Conservation (phyloP, 2,329 filamentous ascomycete species). For the Oidium heveae region DNA sequence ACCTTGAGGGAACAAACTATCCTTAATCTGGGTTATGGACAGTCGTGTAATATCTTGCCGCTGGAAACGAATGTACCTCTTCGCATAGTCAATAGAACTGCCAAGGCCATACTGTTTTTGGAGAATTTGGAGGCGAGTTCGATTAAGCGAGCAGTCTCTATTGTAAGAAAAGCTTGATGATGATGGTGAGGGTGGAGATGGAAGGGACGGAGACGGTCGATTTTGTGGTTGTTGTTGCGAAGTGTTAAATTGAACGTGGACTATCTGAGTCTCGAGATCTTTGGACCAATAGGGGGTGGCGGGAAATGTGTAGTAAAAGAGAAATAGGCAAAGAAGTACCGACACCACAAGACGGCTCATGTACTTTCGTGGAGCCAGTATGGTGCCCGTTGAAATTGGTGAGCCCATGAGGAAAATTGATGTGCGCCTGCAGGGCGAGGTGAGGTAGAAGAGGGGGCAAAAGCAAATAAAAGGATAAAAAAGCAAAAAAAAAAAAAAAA, state of each 20-base stretch:
- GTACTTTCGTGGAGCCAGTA: conserved; percentile 6
- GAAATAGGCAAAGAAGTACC: conserved; percentile 6
- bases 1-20: conserved; percentile 20
- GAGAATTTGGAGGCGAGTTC: conserved; percentile 20
- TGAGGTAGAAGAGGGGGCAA: too few species aligned
- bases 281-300: conserved; percentile 1
- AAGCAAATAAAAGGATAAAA: too few species aligned
- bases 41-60: conserved; percentile 24
- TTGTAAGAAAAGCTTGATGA: neutral
- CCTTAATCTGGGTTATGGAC: conserved; percentile 24
- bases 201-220: neutral
- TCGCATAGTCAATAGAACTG: conserved; percentile 27
- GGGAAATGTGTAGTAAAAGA: conserved; percentile 8
- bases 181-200: neutral
- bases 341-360: conserved; percentile 7
- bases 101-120: conserved; percentile 23
- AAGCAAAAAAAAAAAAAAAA: too few species aligned
- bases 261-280: conserved; percentile 3
- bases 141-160: conserved; percentile 22
- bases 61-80: conserved; percentile 27
- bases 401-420: conserved; percentile 5
- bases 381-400: conserved; percentile 5
- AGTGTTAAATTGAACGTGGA: conserved; percentile 1
- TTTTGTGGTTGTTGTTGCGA: neutral
- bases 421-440: conserved; percentile 1